These are phyloP conservation scores for Entelexis paramagnoliae DNA, from an alignment of 1,139 yeast species.

Conservation along the genomic window DNA sequence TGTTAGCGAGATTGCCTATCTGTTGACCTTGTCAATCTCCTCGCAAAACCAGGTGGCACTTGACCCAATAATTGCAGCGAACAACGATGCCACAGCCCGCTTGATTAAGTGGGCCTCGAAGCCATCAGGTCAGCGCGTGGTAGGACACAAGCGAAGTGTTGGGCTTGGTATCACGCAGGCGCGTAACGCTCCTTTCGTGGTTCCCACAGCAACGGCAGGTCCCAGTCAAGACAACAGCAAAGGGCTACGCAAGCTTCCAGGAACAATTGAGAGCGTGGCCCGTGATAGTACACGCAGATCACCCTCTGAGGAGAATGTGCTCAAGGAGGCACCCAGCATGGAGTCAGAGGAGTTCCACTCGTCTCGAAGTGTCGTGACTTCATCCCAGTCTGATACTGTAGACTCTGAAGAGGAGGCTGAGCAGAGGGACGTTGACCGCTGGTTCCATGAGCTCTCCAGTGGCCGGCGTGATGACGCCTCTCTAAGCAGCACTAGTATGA, in stretches of 20 bases:
- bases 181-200: neutral
- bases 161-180: neutral
- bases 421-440: conserved; percentile 31
- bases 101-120: conserved; percentile 28
- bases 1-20: conserved; percentile 29
- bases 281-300: neutral
- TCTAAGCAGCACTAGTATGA: conserved; percentile 19
- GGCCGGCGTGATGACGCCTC: conserved; percentile 22
- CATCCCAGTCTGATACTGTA: neutral
- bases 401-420: conserved; percentile 23
- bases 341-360: conserved; percentile 1
- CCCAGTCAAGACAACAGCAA: neutral
- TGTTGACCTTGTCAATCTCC: conserved; percentile 30
- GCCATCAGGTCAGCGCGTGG: conserved; percentile 7
- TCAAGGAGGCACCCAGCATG: conserved; percentile 6
- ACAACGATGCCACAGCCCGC: conserved; percentile 24
- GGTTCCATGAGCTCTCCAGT: conserved; percentile 27
- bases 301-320: neutral
- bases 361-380: conserved; percentile 1
- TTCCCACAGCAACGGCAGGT: neutral
- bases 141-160: neutral
- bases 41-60: conserved; percentile 28
- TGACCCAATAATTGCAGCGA: conserved; percentile 26
- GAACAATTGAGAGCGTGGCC: neutral
- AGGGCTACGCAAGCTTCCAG: conserved; percentile 1